Evolutionary conservation across 306 rosid species (phyloP).

Genomic region (Dryas drummondii): DNA sequence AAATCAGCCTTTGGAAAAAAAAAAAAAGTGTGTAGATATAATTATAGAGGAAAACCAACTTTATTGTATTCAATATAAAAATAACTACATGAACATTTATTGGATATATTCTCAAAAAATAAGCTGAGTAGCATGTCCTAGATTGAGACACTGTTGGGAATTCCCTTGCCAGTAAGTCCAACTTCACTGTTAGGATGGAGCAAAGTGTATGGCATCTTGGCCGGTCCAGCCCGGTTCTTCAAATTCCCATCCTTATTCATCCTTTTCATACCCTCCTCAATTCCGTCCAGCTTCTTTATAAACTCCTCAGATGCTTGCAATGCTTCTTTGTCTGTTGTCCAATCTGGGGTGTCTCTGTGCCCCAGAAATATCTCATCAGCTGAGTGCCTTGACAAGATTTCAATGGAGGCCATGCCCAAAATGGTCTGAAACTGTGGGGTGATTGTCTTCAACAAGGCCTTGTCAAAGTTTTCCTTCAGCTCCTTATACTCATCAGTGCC

Average conservation of each 20-base stretch:
- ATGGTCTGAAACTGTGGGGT: conserved; percentile 48
- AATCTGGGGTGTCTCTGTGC: conserved; percentile 49
- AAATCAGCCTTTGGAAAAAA: too few relatives aligned
- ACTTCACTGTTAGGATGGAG: conserved; percentile 49
- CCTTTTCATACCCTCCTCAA: conserved; percentile 33
- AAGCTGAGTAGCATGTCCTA: neutral
- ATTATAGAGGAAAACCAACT: too few relatives aligned
- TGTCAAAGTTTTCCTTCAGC: conserved; percentile 48
- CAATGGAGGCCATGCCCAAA: conserved; percentile 61
- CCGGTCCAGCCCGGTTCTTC: conserved; percentile 62
- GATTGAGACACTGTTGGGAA: conserved; percentile 69
- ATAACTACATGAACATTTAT: too few relatives aligned
- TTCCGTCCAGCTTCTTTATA: conserved; percentile 41
- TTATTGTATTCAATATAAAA: too few relatives aligned
- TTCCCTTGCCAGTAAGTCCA: conserved; percentile 68
- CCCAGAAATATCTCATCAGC: conserved; percentile 81
- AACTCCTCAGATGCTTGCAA: conserved; percentile 48
- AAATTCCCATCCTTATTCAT: conserved; percentile 46
- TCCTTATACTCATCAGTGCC: conserved; percentile 52
- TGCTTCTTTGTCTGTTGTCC: conserved; percentile 60
- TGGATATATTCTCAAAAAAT: too few relatives aligned
- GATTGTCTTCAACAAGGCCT: conserved; percentile 60
- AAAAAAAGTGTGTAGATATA: too few relatives aligned
- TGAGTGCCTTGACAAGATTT: conserved; percentile 69
- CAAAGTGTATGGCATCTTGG: conserved; percentile 57